A percentile compares a stretch with the other conserved stretches of the same genome.
phyloP scores from a whole-genome alignment of 129 eudicot species.

The Glebionis coronaria region DNA sequence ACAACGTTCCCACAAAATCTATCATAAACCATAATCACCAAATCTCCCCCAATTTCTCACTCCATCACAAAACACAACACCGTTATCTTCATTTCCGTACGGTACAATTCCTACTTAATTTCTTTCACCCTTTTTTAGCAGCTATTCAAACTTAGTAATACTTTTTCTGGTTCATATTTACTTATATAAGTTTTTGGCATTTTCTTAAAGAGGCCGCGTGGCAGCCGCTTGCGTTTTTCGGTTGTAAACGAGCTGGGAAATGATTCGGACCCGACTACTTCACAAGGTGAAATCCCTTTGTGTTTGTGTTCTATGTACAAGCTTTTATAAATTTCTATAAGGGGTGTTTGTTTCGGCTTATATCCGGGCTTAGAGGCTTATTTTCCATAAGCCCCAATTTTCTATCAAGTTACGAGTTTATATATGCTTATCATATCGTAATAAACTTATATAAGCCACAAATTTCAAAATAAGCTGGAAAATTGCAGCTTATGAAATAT shows the following conservation, averaged over 20 bases:
- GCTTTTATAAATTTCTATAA: too few species aligned
- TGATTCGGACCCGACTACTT: slow-evolving; percentile 17
- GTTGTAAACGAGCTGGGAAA: slow-evolving; percentile 26
- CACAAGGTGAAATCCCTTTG: slow-evolving; percentile 31
- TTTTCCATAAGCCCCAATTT: too few species aligned
- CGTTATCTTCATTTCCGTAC: neutral
- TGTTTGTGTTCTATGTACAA: neutral
- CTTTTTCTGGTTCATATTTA: neutral
- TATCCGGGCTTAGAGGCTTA: too few species aligned
- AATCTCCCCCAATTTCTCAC: slow-evolving; percentile 1
- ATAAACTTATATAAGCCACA: too few species aligned
- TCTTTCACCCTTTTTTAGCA: neutral
- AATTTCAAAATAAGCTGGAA: too few species aligned
- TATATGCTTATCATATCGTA: too few species aligned
- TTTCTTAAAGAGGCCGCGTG: slow-evolving; percentile 9
- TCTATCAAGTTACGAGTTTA: too few species aligned
- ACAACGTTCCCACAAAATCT: slow-evolving; percentile 18
- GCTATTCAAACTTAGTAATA: neutral
- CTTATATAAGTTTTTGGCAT: neutral
- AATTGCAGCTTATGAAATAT: too few species aligned
- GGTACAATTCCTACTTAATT: slow-evolving; percentile 4
- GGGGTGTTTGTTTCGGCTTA: too few species aligned
- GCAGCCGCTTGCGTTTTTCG: slow-evolving; percentile 17
- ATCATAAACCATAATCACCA: slow-evolving; percentile 27
- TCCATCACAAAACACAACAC: slow-evolving; percentile 7